These are phyloP conservation scores for Cystofilobasidium bisporidii DNA, from an alignment of 768 basidiomycete genomes.

Conservation along the genomic window DNA sequence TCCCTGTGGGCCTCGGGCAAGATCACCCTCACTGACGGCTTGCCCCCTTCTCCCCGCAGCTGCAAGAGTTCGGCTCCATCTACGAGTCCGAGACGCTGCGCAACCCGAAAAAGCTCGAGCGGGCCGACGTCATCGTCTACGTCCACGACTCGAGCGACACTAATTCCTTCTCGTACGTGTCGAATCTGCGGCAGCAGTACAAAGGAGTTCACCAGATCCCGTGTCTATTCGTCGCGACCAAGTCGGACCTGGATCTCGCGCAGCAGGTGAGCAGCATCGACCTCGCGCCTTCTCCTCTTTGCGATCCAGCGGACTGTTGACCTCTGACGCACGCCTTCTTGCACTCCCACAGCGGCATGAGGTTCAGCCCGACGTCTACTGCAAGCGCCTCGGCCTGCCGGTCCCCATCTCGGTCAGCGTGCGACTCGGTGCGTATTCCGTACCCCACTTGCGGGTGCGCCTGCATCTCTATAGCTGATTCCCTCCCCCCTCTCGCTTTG, in stretches of 20 bases:
- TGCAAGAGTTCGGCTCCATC: conserved; percentile 94
- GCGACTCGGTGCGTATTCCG: conserved; percentile 54
- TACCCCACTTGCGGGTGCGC: conserved; percentile 45
- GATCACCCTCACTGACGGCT: no score
- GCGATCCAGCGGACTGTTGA: no score
- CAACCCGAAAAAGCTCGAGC: conserved; percentile 79
- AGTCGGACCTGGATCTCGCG: conserved; percentile 93
- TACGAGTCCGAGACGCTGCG: conserved; percentile 86
- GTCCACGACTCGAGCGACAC: conserved; percentile 97
- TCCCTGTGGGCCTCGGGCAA: neutral
- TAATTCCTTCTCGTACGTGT: conserved; percentile 97
- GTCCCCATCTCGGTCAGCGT: conserved; percentile 92
- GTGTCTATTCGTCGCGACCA: conserved; percentile 94
- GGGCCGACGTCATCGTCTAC: conserved; percentile 88
- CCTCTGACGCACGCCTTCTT: no score
- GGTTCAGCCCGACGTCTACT: conserved; percentile 97
- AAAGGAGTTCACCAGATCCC: conserved; percentile 79
- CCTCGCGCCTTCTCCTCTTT: neutral
- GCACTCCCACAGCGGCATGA: conserved; percentile 78
- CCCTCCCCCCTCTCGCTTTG: neutral
- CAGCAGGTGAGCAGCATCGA: conserved; percentile 65
- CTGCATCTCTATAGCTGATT: neutral
- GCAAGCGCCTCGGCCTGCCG: conserved; percentile 73
- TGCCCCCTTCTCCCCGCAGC: conserved; percentile 43
- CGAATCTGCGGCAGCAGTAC: conserved; percentile 97